phyloP scores from a whole-genome alignment of 176 grass and related monocot genomes.

The Avena eriantha region DNA sequence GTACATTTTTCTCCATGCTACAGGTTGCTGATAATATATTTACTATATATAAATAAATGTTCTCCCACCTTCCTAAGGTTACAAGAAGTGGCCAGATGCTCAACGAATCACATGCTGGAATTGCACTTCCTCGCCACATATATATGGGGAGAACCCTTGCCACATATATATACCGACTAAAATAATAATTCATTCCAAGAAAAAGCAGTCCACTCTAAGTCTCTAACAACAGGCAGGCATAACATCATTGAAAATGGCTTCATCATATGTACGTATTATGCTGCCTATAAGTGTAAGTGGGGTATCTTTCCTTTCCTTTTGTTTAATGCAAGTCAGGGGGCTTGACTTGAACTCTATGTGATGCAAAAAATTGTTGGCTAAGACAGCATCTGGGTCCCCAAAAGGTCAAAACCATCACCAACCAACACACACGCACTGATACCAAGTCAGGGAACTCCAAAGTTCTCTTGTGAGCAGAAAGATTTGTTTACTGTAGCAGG shows the following conservation, averaged over 20 bases:
- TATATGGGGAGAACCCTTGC: not conserved
- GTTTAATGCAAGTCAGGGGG: not conserved
- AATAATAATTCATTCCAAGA: constrained; percentile 20
- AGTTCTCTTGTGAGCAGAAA: not conserved
- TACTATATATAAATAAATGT: not conserved
- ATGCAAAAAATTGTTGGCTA: not conserved
- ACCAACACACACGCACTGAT: not conserved
- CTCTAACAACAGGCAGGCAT: not conserved
- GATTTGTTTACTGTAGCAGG: constrained; percentile 12
- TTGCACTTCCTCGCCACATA: not conserved
- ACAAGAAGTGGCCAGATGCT: constrained; percentile 25
- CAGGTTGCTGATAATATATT: not conserved
- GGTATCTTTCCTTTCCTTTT: constrained; percentile 6
- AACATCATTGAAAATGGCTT: constrained; percentile 21
- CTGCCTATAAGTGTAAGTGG: constrained; percentile 8
- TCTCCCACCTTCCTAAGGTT: constrained; percentile 22
- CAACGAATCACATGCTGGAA: constrained; percentile 43
- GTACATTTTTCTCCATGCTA: constrained; percentile 28
- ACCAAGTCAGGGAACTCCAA: not conserved
- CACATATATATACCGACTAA: not conserved
- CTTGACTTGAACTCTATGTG: not conserved
- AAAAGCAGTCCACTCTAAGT: constrained; percentile 25
- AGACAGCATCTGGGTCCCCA: not conserved
- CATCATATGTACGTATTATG: not conserved
- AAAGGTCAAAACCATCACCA: constrained; percentile 1